A percentile compares a stretch with the other conserved stretches of the same genome.
phyloP scores from a whole-genome alignment of 2,329 filamentous ascomycete species.

The Colletotrichum sp. region DNA sequence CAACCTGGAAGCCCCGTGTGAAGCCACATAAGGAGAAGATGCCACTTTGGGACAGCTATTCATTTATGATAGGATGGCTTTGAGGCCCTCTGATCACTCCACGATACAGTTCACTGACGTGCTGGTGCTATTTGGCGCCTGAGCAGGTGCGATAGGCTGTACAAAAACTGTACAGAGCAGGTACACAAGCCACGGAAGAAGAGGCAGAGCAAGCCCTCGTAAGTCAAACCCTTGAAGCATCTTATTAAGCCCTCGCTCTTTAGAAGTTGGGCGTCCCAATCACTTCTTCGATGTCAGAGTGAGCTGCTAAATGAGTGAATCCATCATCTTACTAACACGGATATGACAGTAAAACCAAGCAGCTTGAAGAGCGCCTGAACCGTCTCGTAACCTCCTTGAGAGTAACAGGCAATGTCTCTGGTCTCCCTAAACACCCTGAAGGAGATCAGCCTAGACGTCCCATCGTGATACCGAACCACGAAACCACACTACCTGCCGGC shows the following conservation, averaged over 20 bases:
- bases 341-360: constrained; percentile 47
- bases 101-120: neutral
- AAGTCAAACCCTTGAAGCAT: constrained; percentile 29
- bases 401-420: constrained; percentile 42
- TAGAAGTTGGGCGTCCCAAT: too few species aligned
- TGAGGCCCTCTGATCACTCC: fast-evolving
- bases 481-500: neutral
- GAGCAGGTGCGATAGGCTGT: constrained; percentile 50
- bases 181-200: constrained; percentile 57
- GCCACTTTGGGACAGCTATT: neutral
- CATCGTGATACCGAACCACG: neutral
- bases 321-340: fast-evolving
- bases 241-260: too few species aligned
- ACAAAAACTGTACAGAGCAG: constrained; percentile 52
- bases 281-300: too few species aligned
- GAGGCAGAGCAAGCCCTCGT: constrained; percentile 55
- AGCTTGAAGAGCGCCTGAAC: constrained; percentile 55
- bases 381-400: constrained; percentile 53
- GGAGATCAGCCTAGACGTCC: neutral
- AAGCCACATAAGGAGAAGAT: neutral
- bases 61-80: fast-evolving
- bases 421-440: neutral
- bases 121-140: neutral
- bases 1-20: neutral
- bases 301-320: too few species aligned